phyloP scores from a whole-genome alignment of 1,284 basidiomycete genomes.

The Jaminaea rosea region DNA sequence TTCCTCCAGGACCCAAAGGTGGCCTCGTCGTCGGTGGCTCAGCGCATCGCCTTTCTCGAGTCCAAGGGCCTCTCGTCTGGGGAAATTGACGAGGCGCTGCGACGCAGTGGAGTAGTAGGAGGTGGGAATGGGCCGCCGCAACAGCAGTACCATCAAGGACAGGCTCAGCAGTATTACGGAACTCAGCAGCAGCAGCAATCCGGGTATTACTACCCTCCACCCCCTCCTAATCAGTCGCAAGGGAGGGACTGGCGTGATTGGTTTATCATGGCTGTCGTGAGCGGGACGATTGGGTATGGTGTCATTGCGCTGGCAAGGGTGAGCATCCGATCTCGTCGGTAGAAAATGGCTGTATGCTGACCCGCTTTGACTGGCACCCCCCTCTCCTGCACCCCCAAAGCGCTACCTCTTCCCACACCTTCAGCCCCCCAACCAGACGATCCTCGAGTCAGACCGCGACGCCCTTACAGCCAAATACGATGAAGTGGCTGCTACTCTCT shows the following conservation, averaged over 20 bases:
- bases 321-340: constrained; percentile 18
- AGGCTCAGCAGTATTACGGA: neutral
- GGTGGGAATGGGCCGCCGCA: neutral
- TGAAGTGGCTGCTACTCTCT: constrained; percentile 62
- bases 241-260: constrained; percentile 41
- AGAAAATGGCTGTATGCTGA: neutral
- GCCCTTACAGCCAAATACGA: constrained; percentile 84
- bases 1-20: constrained; percentile 52
- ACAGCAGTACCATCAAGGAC: neutral
- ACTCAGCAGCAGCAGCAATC: neutral
- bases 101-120: constrained; percentile 45
- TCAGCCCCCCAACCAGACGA: constrained; percentile 74
- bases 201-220: neutral
- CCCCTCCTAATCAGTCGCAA: constrained; percentile 6
- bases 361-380: neutral
- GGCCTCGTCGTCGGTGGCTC: constrained; percentile 63
- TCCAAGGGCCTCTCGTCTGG: constrained; percentile 74
- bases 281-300: constrained; percentile 79
- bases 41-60: constrained; percentile 84
- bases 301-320: constrained; percentile 76
- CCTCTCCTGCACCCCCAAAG: constrained; percentile 49
- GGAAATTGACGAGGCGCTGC: constrained; percentile 81
- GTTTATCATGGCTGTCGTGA: constrained; percentile 79
- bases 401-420: constrained; percentile 89
- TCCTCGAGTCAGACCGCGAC: constrained; percentile 80